Base-by-base conservation (phyloP, 176 grass and related monocot genomes). In the Tillandsia leiboldiana region DNA sequence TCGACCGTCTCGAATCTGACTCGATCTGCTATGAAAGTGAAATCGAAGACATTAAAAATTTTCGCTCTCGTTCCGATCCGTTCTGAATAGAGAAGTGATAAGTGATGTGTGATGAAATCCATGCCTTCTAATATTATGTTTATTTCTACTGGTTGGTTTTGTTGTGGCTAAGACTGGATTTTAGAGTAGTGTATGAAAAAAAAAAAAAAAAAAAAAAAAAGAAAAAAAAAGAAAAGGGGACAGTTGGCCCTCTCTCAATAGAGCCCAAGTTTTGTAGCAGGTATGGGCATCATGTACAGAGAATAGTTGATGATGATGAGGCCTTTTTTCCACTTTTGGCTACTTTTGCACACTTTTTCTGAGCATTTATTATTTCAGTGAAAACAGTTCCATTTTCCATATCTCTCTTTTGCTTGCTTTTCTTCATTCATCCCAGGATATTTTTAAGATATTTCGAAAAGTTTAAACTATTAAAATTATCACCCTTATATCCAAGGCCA, bases 211-310 rank as follows among this genome's bases (percentile, higher is more conserved):
- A 26, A 26, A 26, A 9, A 49, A 14, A 5, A 29, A 26, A 52
- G 53, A 48, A 29, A 27, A 54, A 53, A 26, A 26, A 26, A 9
- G 24, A 14, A 5, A 29, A 26, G 42, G 53, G 23, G 51, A 62
- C 24, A 29, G 5, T 59, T 10, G 66, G 63, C 73, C 73, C 73
- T 77, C 75, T 69, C 75, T 77, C 75, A 12, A 63, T 42, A 29
- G 75, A 77, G 65, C 66, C 75, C 75, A 69, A 69, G 27, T 68
- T 77, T 77, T 77, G 22, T 8, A 26, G 23, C 15, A 27, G 3
- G 17, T 24, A 68, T 61, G 74, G 65, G 74, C 65, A n/a, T 57
- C 1, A n/a, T 58, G 51, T 65, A 17, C 17, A 75, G 10, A 67
- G 50, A 48, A 67, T 6, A 33, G 18, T 51, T 51, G 50, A 48